Conservation (phyloP, 2,329 filamentous ascomycete genomes). For the Delphinella strobiligena region DNA sequence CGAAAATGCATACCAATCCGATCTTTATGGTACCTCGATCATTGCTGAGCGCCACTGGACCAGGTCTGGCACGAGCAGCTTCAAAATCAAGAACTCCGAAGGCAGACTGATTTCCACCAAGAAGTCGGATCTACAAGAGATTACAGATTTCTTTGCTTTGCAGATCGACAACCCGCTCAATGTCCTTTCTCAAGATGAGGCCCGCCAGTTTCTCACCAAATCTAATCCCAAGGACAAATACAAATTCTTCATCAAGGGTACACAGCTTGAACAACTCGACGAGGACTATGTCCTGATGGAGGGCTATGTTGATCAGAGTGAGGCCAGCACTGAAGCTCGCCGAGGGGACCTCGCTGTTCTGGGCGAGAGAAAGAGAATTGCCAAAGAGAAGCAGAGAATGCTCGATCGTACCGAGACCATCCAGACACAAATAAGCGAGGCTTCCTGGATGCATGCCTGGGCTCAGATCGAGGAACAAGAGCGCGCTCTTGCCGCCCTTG, state of each 20-base stretch:
- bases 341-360: conserved; percentile 52
- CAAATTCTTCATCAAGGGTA: conserved; percentile 90
- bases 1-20: conserved; percentile 67
- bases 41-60: conserved; percentile 85
- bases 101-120: conserved; percentile 67
- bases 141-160: conserved; percentile 82
- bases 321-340: conserved; percentile 49
- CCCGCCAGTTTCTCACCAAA: conserved; percentile 80
- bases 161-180: conserved; percentile 97
- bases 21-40: conserved; percentile 74
- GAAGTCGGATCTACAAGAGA: conserved; percentile 78
- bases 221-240: conserved; percentile 80
- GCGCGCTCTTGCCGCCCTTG: conserved; percentile 17
- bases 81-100: conserved; percentile 69
- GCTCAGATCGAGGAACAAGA: conserved; percentile 73
- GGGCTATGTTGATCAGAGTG: conserved; percentile 63
- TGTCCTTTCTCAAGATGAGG: conserved; percentile 88
- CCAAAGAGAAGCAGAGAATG: conserved; percentile 51
- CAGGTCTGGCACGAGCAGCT: conserved; percentile 60
- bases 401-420: conserved; percentile 56
- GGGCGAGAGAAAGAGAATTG: conserved; percentile 46
- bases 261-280: conserved; percentile 83
- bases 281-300: conserved; percentile 80
- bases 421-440: conserved; percentile 45
- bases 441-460: conserved; percentile 68